Conservation (phyloP, 2,329 filamentous ascomycete genomes). For the Coniochaeta sp. region DNA sequence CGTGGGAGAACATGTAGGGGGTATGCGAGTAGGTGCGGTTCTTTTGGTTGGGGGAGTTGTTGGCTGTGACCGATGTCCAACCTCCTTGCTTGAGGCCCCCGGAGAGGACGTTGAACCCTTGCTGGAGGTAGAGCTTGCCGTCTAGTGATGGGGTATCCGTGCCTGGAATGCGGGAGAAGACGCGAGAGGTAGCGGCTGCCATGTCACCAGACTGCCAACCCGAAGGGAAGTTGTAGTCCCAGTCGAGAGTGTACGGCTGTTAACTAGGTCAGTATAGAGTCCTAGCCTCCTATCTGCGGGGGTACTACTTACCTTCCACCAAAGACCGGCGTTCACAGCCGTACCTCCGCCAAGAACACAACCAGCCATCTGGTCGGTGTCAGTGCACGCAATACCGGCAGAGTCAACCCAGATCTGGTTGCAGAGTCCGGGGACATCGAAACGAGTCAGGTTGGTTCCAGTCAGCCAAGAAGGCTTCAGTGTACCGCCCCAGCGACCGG, state of each 20-base stretch:
- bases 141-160: constrained; percentile 54
- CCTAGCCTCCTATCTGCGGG: background rate
- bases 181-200: constrained; percentile 42
- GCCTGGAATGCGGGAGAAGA: constrained; percentile 56
- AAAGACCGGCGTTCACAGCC: constrained; percentile 56
- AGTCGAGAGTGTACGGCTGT: constrained; percentile 49
- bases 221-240: constrained; percentile 55
- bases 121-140: constrained; percentile 52
- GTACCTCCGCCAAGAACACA: constrained; percentile 57
- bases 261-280: constrained; percentile 3
- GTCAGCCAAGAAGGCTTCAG: constrained; percentile 50
- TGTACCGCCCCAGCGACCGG: constrained; percentile 51
- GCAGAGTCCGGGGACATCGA: constrained; percentile 58
- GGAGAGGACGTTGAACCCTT: constrained; percentile 51
- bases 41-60: constrained; percentile 49
- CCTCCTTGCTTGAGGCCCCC: constrained; percentile 45
- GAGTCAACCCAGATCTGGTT: constrained; percentile 59
- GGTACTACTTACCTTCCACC: constrained; percentile 44
- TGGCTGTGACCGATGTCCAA: constrained; percentile 52
- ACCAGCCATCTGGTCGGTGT: constrained; percentile 60
- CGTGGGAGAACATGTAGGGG: constrained; percentile 55
- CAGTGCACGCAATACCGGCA: constrained; percentile 52
- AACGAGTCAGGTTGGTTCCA: constrained; percentile 51
- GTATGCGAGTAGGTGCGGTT: constrained; percentile 53
- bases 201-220: constrained; percentile 61